Evolutionary conservation across 345 rosid genomes (phyloP), one percentile per base, ranked within the genome.

Genomic region (Brassica cretica): DNA sequence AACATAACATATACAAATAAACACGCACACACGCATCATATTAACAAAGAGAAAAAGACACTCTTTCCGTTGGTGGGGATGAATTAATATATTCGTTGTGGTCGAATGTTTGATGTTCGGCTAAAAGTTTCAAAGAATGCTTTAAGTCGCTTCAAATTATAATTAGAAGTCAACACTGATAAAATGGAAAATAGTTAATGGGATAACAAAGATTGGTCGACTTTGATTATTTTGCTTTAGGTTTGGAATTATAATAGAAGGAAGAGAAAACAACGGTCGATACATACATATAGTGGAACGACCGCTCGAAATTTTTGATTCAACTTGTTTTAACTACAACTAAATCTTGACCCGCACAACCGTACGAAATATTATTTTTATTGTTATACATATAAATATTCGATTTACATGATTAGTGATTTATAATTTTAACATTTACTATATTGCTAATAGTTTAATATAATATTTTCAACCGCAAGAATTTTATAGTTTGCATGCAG

Each of bases 141-240:
- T 76, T 67, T 66, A 14, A 30, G 10, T 44, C 6, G 51, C 18
- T 58, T 67, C 41, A 59, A 25, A 67, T 75, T 64, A 74, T 59
- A 49, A 37, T 41, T 62, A 32, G 9, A 63, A 46, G 64, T 37
- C 18, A 25, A 69, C 71, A 51, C 1, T 62, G 64, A 51, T 69
- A 5, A 70, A 53, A 69, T 63, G 46, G 56, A 56, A 71, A 63
- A 39, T 39, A 35, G 59, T 53, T 70, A 55, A 49, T 64, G 66
- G 56, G 71, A 64, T 77, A 53, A 35, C 53, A 71, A 69, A 76
- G 64, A 70, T 76, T 76, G 75, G 64, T 69, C 69, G 4, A 25
- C 4, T 25, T 44, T 11, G 62, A 59, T 76, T 59, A 27, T 37
- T 46, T 70, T 51, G 64, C 75, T 49, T 44, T 70, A 33, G 7